Conservation (phyloP, 345 rosid genomes). For the Sisymbrium altissimum region DNA sequence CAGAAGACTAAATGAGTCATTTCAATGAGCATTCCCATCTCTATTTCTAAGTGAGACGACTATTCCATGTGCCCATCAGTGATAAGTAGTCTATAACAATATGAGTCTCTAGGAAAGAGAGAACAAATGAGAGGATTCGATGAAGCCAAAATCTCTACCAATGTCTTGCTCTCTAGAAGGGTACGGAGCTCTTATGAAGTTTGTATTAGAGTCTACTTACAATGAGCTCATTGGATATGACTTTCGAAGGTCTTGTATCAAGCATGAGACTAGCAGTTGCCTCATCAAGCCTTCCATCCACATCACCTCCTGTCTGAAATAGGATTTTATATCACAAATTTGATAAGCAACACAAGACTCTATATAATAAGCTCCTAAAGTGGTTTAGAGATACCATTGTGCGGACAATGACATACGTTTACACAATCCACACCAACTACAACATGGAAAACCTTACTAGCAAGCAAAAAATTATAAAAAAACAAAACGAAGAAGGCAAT, state of each 20-base stretch:
- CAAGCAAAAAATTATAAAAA: not conserved
- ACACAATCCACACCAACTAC: not conserved
- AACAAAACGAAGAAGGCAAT: not conserved
- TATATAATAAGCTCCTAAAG: not conserved
- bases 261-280: slow-evolving; percentile 83
- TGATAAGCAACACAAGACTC: slow-evolving; percentile 22
- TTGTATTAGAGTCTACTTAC: slow-evolving; percentile 52
- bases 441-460: not conserved
- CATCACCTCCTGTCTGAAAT: slow-evolving; percentile 65
- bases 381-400: not conserved
- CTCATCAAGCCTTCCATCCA: slow-evolving; percentile 89
- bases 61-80: not conserved
- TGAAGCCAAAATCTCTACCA: not conserved
- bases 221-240: slow-evolving; percentile 80
- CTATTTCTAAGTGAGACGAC: not conserved
- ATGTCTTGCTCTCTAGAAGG: slow-evolving; percentile 1
- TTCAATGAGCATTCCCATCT: not conserved
- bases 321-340: slow-evolving; percentile 12
- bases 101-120: not conserved
- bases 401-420: not conserved
- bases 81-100: not conserved
- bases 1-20: not conserved
- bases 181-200: slow-evolving; percentile 6
- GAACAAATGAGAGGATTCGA: not conserved
- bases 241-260: slow-evolving; percentile 95